Percentiles rank a stretch among this genome's conserved stretches.
Conservation (phyloP, 1,284 basidiomycete species). For the Acaromyces ingoldii region DNA sequence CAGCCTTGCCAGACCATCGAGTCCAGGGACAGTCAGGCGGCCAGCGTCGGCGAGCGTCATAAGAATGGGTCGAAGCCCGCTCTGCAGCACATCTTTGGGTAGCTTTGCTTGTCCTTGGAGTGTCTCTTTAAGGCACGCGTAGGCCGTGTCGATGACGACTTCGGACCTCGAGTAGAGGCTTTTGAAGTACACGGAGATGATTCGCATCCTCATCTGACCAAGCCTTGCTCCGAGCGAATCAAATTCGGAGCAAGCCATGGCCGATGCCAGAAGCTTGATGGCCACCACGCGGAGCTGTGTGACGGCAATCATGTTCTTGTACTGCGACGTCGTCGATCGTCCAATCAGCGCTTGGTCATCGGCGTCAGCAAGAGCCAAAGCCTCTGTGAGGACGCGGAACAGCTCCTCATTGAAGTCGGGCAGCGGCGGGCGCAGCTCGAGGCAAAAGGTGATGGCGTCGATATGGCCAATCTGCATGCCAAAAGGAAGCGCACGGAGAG, state of each 20-base stretch:
- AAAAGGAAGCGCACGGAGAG: conserved; percentile 90
- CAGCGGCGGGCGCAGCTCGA: conserved; percentile 72
- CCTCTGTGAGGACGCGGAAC: conserved; percentile 85
- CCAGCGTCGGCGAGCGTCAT: conserved; percentile 98
- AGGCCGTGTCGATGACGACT: conserved; percentile 92
- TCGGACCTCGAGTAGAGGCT: conserved; percentile 89
- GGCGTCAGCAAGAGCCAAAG: conserved; percentile 88
- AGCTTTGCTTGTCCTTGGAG: conserved; percentile 79
- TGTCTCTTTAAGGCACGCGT: conserved; percentile 85
- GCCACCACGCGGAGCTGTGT: conserved; percentile 91
- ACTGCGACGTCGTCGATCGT: conserved; percentile 59
- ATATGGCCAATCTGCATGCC: conserved; percentile 97
- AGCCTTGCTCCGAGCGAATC: conserved; percentile 33
- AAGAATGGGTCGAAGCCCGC: conserved; percentile 87
- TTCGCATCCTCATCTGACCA: conserved; percentile 60
- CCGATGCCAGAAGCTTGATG: conserved; percentile 84
- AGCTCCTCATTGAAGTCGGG: conserved; percentile 89
- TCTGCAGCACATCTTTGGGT: conserved; percentile 92
- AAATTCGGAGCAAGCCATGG: conserved; percentile 91
- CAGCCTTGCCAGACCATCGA: conserved; percentile 88
- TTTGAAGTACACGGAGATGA: conserved; percentile 96
- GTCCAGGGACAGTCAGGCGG: conserved; percentile 83
- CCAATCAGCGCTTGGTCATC: conserved; percentile 80
- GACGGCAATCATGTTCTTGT: conserved; percentile 77
- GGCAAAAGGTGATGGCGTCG: conserved; percentile 88